Percentiles rank a stretch among this genome's conserved stretches.
Conservation (phyloP, 2,329 filamentous ascomycete species). For the Keithomyces neogunnii region DNA sequence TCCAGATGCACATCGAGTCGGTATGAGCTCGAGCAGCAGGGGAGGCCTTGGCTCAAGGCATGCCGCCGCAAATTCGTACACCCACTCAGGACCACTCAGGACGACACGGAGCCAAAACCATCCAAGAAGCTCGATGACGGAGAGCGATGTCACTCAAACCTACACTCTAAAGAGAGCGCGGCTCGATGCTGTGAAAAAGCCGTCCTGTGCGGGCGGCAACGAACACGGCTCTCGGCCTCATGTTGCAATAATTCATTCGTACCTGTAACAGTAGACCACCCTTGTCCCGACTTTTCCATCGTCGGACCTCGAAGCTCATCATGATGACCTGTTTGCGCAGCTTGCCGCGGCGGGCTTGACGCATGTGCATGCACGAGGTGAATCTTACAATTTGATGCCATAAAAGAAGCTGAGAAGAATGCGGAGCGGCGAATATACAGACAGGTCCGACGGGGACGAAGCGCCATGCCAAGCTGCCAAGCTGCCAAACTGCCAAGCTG, state of each 20-base stretch:
- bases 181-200: no score
- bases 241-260: not conserved
- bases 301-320: not conserved
- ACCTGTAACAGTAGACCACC: not conserved
- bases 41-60: no score
- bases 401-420: not conserved
- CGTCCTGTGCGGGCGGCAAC: no score
- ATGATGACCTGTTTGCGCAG: not conserved
- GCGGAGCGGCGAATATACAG: not conserved
- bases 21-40: no score
- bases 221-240: not conserved
- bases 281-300: not conserved
- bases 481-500: no score
- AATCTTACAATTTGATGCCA: not conserved
- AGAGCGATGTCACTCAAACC: no score
- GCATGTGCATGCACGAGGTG: not conserved
- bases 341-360: not conserved
- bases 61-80: no score
- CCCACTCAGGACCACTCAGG: no score
- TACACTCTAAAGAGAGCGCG: no score
- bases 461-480: not conserved
- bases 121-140: no score
- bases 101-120: no score
- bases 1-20: no score
- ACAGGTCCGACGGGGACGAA: not conserved